These are phyloP conservation scores for Quercus mongolica DNA, from an alignment of 306 rosid species.

Conservation along the genomic window DNA sequence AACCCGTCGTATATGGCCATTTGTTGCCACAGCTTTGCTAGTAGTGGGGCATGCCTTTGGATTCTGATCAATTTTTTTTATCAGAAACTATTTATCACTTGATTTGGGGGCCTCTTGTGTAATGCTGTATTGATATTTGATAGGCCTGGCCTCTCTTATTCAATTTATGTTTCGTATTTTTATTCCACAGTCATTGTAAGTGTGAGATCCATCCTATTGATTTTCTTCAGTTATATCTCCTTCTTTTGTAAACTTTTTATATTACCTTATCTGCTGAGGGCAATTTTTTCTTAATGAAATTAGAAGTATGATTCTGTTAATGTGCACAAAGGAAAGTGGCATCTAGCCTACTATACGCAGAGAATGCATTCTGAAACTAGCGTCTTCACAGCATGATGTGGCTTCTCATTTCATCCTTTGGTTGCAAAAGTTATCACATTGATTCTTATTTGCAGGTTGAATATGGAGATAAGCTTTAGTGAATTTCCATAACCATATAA, in stretches of 20 bases:
- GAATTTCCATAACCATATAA: no score
- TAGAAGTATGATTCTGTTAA: background rate
- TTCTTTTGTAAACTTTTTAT: background rate
- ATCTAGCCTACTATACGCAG: background rate
- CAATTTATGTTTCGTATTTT: conserved; percentile 11
- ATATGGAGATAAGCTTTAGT: no score
- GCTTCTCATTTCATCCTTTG: background rate
- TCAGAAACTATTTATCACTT: conserved; percentile 18
- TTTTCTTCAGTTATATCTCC: background rate
- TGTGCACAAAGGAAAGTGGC: background rate
- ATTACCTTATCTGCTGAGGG: background rate
- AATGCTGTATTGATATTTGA: conserved; percentile 22
- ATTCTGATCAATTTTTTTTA: conserved; percentile 37
- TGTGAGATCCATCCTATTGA: conserved; percentile 20
- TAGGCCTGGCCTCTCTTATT: conserved; percentile 35
- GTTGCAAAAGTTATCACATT: background rate
- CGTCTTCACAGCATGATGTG: background rate
- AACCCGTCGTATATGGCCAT: conserved; percentile 31
- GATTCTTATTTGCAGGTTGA: background rate
- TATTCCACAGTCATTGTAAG: conserved; percentile 19
- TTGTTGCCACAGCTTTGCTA: conserved; percentile 39
- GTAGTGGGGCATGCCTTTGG: conserved; percentile 37
- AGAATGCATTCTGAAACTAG: background rate
- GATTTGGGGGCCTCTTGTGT: conserved; percentile 11
- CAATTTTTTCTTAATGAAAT: background rate